Evolutionary conservation across 1,284 basidiomycete species (phyloP).

Genomic region (Tylopilus sp.): DNA sequence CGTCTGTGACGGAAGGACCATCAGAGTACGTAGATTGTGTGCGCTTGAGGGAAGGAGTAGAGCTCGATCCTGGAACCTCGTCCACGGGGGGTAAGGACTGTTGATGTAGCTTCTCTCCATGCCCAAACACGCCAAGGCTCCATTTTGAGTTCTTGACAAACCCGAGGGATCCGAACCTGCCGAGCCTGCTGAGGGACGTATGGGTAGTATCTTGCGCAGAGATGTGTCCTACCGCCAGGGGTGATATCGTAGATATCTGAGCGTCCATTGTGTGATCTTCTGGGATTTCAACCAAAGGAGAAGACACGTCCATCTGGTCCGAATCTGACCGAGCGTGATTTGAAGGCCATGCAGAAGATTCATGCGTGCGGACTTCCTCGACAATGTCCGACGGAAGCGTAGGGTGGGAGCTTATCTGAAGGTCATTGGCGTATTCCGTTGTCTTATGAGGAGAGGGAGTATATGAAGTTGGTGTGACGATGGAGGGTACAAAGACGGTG

Average conservation of each 20-base stretch:
- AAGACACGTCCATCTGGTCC: constrained; percentile 57
- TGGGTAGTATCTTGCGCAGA: constrained; percentile 31
- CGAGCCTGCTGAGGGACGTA: constrained; percentile 46
- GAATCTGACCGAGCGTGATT: constrained; percentile 42
- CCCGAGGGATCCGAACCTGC: constrained; percentile 50
- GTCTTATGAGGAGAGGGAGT: constrained; percentile 34
- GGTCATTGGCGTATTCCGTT: constrained; percentile 36
- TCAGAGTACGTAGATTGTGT: constrained; percentile 79
- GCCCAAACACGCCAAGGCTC: constrained; percentile 69
- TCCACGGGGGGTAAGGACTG: constrained; percentile 64
- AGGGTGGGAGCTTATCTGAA: constrained; percentile 30
- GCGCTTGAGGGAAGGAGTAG: constrained; percentile 73
- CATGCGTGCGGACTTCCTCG: constrained; percentile 38
- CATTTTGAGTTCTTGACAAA: constrained; percentile 61
- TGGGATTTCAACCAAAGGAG: constrained; percentile 41
- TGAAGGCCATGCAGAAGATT: constrained; percentile 27
- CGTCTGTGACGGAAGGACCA: constrained; percentile 56
- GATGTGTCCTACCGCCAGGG: constrained; percentile 32
- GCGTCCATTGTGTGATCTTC: constrained; percentile 47
- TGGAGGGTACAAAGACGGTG: constrained; percentile 47
- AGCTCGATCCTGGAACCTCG: constrained; percentile 54
- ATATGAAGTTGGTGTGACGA: constrained; percentile 34
- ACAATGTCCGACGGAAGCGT: constrained; percentile 33
- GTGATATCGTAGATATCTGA: constrained; percentile 49
- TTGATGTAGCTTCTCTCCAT: constrained; percentile 63